Evolutionary conservation across 768 basidiomycete species (phyloP).

Genomic region (Nevesoporus exiguus): DNA sequence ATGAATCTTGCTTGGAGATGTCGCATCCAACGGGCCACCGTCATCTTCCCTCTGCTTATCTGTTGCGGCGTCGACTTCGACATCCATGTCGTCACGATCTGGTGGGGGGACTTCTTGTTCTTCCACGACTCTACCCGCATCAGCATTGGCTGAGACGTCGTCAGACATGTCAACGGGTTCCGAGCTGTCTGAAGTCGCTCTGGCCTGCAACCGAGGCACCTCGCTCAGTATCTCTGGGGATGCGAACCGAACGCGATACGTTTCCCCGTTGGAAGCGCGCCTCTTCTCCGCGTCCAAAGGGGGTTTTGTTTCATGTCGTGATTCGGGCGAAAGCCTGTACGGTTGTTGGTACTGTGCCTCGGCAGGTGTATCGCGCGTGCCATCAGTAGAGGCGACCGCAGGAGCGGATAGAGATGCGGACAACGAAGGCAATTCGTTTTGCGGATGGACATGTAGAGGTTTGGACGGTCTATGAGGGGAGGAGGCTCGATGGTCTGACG

Average conservation of each 20-base stretch:
- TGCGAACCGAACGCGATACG: slow-evolving; percentile 27
- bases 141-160: background rate
- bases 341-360: slow-evolving; percentile 21
- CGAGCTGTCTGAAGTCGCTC: background rate
- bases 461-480: slow-evolving; percentile 24
- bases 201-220: slow-evolving; percentile 11
- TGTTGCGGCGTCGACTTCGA: slow-evolving; percentile 13
- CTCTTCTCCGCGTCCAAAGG: slow-evolving; percentile 10
- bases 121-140: background rate
- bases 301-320: background rate
- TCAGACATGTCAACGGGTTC: background rate
- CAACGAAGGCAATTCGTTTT: slow-evolving; percentile 13
- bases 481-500: background rate
- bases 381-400: slow-evolving; percentile 9
- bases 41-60: background rate
- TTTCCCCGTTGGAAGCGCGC: slow-evolving; percentile 13
- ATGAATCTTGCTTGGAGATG: background rate
- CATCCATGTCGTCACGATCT: slow-evolving; percentile 22
- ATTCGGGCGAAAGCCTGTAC: slow-evolving; percentile 15
- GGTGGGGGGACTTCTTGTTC: background rate
- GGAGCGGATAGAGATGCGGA: slow-evolving; percentile 8
- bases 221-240: slow-evolving; percentile 29
- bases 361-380: slow-evolving; percentile 24
- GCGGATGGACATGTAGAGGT: slow-evolving; percentile 27
- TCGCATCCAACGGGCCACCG: background rate